These are phyloP conservation scores for Phytophthora sp. DNA, from an alignment of 352 stramenopile genomes.

Conservation along the genomic window DNA sequence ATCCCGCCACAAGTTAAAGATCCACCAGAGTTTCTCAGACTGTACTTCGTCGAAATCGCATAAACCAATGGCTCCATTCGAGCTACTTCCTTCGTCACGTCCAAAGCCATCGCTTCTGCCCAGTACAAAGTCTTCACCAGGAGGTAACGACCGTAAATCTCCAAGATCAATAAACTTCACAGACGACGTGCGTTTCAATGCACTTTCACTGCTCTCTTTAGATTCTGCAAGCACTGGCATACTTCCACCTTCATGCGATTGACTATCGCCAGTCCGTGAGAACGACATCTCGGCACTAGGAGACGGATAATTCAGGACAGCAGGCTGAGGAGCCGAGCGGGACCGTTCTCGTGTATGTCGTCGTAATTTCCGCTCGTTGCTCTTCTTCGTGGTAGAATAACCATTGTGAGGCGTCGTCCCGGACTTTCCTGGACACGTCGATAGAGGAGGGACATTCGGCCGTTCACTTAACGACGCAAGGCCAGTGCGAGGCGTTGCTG, in stretches of 20 bases:
- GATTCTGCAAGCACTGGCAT: conserved; percentile 31
- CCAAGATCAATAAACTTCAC: conserved; percentile 67
- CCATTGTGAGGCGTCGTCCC: conserved; percentile 3
- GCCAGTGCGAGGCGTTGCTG: conserved; percentile 67
- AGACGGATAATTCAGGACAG: conserved; percentile 22
- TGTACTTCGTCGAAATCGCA: conserved; percentile 87
- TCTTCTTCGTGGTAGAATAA: conserved; percentile 24
- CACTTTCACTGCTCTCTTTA: conserved; percentile 16
- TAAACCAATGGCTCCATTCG: conserved; percentile 60
- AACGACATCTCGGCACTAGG: conserved; percentile 20
- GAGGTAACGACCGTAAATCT: conserved; percentile 54
- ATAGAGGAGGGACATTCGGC: conserved; percentile 36
- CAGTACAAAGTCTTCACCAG: conserved; percentile 36
- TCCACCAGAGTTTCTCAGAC: conserved; percentile 82
- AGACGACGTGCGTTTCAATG: conserved; percentile 43
- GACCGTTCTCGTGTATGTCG: conserved; percentile 55
- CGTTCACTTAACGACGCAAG: conserved; percentile 76
- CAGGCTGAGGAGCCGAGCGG: conserved; percentile 62
- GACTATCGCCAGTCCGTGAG: conserved; percentile 17
- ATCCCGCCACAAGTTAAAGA: conserved; percentile 78
- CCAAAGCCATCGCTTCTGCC: conserved; percentile 38
- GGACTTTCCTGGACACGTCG: conserved; percentile 20
- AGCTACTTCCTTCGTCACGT: conserved; percentile 56
- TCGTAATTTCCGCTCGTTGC: conserved; percentile 37
- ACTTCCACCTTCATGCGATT: conserved; percentile 24